phyloP scores from a whole-genome alignment of 2,329 filamentous ascomycete species.

The Microdochium paspali region DNA sequence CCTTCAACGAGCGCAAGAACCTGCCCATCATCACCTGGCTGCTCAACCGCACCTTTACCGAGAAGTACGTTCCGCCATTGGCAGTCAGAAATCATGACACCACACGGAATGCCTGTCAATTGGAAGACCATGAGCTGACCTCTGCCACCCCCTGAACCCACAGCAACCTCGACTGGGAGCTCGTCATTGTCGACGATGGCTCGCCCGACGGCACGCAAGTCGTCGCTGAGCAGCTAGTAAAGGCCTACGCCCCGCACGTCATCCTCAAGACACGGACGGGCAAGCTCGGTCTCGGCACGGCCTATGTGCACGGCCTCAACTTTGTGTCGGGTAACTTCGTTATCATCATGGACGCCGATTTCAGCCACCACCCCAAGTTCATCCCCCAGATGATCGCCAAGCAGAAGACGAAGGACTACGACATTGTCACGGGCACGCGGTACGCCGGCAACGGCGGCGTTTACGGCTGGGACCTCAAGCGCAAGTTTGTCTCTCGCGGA shows the following conservation, averaged over 20 bases:
- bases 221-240: constrained; percentile 82
- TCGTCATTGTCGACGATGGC: constrained; percentile 97
- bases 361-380: constrained; percentile 98
- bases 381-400: constrained; percentile 85
- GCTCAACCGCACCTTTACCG: constrained; percentile 82
- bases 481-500: constrained; percentile 74
- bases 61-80: constrained; percentile 53
- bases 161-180: constrained; percentile 91
- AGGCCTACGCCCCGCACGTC: constrained; percentile 72
- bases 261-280: constrained; percentile 80
- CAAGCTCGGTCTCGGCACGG: constrained; percentile 94
- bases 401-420: constrained; percentile 70
- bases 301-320: constrained; percentile 89
- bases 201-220: constrained; percentile 92
- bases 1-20: constrained; percentile 97
- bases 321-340: constrained; percentile 89
- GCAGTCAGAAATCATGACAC: too few relatives aligned
- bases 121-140: not conserved
- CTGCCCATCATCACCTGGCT: constrained; percentile 94
- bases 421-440: constrained; percentile 93
- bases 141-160: not conserved
- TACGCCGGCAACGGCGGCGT: constrained; percentile 88
- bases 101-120: too few relatives aligned
- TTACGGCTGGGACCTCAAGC: constrained; percentile 92
- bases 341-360: constrained; percentile 99